Evolutionary conservation across 2,329 filamentous ascomycete genomes (phyloP).

Genomic region (Colletotrichum falcatum): DNA sequence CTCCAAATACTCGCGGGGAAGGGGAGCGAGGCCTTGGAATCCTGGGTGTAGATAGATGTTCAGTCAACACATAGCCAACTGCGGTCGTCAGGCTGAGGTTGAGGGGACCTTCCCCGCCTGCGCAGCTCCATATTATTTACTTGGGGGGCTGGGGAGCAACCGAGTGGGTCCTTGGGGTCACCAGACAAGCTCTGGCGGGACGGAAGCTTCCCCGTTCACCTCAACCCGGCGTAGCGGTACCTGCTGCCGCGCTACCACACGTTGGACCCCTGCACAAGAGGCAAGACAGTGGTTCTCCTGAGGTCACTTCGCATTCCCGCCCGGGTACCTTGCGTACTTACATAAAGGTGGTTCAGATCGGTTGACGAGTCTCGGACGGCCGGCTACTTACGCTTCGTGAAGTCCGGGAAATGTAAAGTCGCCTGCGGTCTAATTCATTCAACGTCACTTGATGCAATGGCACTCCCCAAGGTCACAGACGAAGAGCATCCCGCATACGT

Average conservation of each 20-base stretch:
- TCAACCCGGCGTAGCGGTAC: conserved; percentile 3
- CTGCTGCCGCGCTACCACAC: conserved; percentile 18
- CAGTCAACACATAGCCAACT: background rate
- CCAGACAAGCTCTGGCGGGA: background rate
- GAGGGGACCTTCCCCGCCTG: background rate
- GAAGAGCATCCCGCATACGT: too few species aligned
- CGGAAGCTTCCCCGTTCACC: conserved; percentile 1
- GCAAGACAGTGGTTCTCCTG: background rate
- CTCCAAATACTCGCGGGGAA: background rate
- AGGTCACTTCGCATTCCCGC: background rate
- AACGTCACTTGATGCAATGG: background rate
- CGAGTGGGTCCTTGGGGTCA: conserved; percentile 9
- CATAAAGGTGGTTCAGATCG: background rate
- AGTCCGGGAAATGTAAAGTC: background rate
- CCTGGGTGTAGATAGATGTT: background rate
- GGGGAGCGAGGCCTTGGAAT: background rate
- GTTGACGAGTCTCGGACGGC: background rate
- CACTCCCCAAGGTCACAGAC: too few species aligned
- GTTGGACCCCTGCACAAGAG: background rate
- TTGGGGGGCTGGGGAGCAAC: conserved; percentile 11
- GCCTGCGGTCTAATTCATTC: background rate
- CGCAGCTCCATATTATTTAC: conserved; percentile 3
- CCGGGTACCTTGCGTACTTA: background rate
- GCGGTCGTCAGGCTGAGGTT: background rate
- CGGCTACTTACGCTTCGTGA: background rate